Conservation (phyloP, 2,329 filamentous ascomycete species). For the Phyllosticta paracitricarpa region DNA sequence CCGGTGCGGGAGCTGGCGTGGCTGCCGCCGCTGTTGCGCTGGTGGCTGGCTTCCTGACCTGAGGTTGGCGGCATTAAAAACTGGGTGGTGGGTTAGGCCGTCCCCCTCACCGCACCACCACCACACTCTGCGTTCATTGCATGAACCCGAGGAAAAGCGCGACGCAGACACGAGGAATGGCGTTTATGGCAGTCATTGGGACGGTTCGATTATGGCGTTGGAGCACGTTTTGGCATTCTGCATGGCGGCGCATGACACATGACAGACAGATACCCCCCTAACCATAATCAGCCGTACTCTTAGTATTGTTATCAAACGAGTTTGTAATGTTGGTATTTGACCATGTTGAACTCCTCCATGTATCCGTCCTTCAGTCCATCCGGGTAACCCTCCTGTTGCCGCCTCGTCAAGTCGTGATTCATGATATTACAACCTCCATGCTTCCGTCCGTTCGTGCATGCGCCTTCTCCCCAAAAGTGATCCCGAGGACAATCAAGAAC, state of each 20-base stretch:
- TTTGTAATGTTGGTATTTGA: too few species aligned
- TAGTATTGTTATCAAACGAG: too few species aligned
- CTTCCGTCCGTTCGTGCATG: not conserved
- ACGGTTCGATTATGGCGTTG: not conserved
- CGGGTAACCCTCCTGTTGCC: not conserved
- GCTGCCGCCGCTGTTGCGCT: slow-evolving; percentile 1
- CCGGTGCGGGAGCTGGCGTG: not conserved
- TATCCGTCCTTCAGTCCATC: too few species aligned
- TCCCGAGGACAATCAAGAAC: not conserved
- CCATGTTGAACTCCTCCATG: too few species aligned
- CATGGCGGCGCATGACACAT: not conserved
- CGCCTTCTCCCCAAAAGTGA: not conserved
- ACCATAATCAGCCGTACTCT: not conserved
- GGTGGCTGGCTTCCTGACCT: not conserved
- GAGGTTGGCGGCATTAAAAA: not conserved
- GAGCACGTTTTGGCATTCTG: not conserved
- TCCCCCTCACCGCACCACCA: not conserved
- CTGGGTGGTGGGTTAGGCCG: not conserved
- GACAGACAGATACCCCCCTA: not conserved
- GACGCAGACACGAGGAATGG: not conserved
- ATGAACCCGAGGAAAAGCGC: too few species aligned
- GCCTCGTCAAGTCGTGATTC: not conserved
- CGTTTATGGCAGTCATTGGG: not conserved
- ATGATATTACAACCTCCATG: not conserved
- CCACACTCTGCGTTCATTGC: too few species aligned